These are phyloP conservation scores for Telopea speciosissima DNA, from an alignment of 177 flowering plant species.

Conservation along the genomic window DNA sequence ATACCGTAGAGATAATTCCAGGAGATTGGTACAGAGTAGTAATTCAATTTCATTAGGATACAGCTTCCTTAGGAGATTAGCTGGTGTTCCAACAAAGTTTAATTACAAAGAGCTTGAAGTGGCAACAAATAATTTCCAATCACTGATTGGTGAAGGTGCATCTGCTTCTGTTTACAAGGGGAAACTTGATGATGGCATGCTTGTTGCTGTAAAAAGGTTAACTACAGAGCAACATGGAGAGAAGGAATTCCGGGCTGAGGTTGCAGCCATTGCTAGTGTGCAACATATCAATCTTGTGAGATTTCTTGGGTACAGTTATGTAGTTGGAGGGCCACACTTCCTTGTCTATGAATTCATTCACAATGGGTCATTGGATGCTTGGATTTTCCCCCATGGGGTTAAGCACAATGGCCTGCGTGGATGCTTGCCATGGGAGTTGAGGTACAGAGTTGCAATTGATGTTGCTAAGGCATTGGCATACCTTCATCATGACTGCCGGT, in stretches of 20 bases:
- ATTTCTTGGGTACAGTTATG: slow-evolving; percentile 57
- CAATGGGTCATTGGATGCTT: slow-evolving; percentile 67
- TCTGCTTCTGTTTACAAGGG: slow-evolving; percentile 85
- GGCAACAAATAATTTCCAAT: slow-evolving; percentile 64
- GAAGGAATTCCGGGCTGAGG: slow-evolving; percentile 73
- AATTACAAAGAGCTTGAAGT: slow-evolving; percentile 56
- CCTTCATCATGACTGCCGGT: slow-evolving; percentile 83
- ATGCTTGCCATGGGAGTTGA: slow-evolving; percentile 59
- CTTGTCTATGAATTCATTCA: slow-evolving; percentile 64
- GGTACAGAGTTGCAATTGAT: slow-evolving; percentile 69
- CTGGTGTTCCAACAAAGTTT: slow-evolving; percentile 77
- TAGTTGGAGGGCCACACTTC: slow-evolving; percentile 41
- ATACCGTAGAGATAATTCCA: slow-evolving; percentile 10
- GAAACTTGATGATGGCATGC: slow-evolving; percentile 60
- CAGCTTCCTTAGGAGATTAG: slow-evolving; percentile 77
- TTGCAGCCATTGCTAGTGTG: slow-evolving; percentile 73
- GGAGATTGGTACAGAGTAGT: slow-evolving; percentile 24
- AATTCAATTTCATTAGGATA: slow-evolving; percentile 44
- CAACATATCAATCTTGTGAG: slow-evolving; percentile 81
- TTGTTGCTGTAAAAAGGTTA: slow-evolving; percentile 76
- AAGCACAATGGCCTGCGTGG: slow-evolving; percentile 20
- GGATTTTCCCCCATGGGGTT: slow-evolving; percentile 57
- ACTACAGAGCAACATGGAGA: slow-evolving; percentile 62
- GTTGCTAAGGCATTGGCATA: slow-evolving; percentile 77
- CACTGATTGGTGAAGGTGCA: slow-evolving; percentile 59